Evolutionary conservation across 176 grass and related monocot species (phyloP).

Genomic region (Carex parvula): DNA sequence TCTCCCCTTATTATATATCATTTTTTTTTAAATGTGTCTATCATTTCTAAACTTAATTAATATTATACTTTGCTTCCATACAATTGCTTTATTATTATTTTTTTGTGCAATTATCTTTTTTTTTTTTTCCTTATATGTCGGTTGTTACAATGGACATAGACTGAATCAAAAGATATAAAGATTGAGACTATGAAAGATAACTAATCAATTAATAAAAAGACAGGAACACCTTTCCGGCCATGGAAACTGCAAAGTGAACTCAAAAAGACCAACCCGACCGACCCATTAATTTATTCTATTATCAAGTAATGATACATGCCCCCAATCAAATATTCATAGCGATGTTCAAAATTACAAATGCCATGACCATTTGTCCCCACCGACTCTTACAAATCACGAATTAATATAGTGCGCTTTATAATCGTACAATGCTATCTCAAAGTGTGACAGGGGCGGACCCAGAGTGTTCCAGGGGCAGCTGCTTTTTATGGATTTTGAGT

Average conservation of each 20-base stretch:
- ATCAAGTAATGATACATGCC: background rate
- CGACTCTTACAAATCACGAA: background rate
- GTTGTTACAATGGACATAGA: slow-evolving; percentile 2
- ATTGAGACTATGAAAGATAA: background rate
- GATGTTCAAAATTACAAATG: background rate
- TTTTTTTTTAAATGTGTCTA: background rate
- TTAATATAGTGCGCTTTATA: background rate
- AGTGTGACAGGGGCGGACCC: background rate
- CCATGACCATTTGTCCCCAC: background rate
- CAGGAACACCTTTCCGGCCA: background rate
- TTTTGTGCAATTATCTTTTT: background rate
- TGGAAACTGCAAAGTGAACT: slow-evolving; percentile 8
- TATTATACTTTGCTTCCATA: background rate
- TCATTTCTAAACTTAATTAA: background rate
- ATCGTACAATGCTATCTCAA: too few species aligned
- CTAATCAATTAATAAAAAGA: background rate
- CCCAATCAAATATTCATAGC: background rate
- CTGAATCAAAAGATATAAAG: background rate
- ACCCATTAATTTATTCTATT: background rate
- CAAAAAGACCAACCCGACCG: background rate
- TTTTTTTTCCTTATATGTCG: background rate
- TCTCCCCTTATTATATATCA: too few species aligned
- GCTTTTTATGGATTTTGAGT: too few species aligned
- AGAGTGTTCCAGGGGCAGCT: too few species aligned
- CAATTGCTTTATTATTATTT: background rate